phyloP scores from a whole-genome alignment of 352 stramenopile species.

The Thraustochytrium sp. region DNA sequence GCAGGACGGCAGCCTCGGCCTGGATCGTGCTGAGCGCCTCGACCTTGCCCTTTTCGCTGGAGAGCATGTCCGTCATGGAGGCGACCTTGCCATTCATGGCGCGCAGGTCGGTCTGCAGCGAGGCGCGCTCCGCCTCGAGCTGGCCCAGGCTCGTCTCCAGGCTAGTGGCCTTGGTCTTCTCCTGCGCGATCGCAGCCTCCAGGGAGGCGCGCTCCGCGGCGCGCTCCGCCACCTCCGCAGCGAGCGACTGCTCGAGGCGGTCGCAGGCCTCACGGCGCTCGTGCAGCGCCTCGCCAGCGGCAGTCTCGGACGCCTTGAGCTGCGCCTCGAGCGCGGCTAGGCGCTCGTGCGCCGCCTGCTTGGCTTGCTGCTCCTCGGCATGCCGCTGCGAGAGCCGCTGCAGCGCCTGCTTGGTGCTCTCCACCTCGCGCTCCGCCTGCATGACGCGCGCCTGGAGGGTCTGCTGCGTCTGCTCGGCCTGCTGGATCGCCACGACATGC shows the following conservation, averaged over 20 bases:
- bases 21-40: neutral
- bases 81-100: neutral
- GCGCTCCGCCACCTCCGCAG: neutral
- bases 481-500: neutral
- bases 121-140: neutral
- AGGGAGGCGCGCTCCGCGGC: neutral
- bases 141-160: neutral
- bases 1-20: neutral
- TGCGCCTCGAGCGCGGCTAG: neutral
- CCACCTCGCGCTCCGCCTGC: neutral
- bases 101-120: neutral
- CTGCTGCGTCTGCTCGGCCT: neutral
- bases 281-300: neutral
- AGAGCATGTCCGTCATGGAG: neutral
- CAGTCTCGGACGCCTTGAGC: neutral
- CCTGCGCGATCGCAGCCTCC: neutral
- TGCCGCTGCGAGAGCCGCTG: constrained; percentile 9
- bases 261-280: neutral
- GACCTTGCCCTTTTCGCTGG: neutral
- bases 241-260: neutral
- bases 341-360: neutral
- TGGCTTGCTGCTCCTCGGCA: neutral
- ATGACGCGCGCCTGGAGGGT: neutral
- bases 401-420: neutral
- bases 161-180: neutral